These are phyloP conservation scores for Tanozyma kutaoensis DNA, from an alignment of 805 yeast genomes.

Conservation along the genomic window DNA sequence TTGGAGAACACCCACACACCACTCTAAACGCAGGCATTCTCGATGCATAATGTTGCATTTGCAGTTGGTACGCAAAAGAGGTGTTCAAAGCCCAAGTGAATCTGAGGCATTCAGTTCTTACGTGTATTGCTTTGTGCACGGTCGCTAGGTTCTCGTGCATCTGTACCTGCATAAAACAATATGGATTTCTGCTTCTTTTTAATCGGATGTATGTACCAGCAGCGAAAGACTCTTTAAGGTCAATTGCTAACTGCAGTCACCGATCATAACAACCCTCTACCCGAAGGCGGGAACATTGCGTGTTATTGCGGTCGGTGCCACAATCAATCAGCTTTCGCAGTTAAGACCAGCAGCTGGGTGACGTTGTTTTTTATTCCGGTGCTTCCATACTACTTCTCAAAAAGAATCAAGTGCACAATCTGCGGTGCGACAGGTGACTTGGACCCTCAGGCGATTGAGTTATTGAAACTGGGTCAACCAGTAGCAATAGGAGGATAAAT, in stretches of 20 bases:
- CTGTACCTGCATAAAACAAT: too few species aligned
- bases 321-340: slow-evolving; percentile 38
- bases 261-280: background rate
- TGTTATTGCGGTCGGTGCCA: slow-evolving; percentile 45
- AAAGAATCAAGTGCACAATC: slow-evolving; percentile 35
- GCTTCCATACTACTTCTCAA: slow-evolving; percentile 38
- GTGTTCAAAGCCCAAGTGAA: too few species aligned
- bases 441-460: background rate
- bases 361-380: slow-evolving; percentile 42
- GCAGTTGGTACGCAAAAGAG: too few species aligned
- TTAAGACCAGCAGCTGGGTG: slow-evolving; percentile 39
- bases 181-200: background rate
- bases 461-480: background rate
- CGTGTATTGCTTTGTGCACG: too few species aligned
- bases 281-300: background rate
- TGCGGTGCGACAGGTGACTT: slow-evolving; percentile 26
- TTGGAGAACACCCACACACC: too few species aligned
- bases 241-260: background rate
- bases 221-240: background rate
- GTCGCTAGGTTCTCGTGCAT: too few species aligned
- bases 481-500: background rate
- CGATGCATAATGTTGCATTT: too few species aligned
- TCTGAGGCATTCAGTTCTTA: too few species aligned
- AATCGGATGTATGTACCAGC: background rate
- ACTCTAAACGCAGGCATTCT: too few species aligned